These are phyloP conservation scores for Elsinoe fawcettii DNA, from an alignment of 2,329 filamentous ascomycete genomes.

Conservation along the genomic window DNA sequence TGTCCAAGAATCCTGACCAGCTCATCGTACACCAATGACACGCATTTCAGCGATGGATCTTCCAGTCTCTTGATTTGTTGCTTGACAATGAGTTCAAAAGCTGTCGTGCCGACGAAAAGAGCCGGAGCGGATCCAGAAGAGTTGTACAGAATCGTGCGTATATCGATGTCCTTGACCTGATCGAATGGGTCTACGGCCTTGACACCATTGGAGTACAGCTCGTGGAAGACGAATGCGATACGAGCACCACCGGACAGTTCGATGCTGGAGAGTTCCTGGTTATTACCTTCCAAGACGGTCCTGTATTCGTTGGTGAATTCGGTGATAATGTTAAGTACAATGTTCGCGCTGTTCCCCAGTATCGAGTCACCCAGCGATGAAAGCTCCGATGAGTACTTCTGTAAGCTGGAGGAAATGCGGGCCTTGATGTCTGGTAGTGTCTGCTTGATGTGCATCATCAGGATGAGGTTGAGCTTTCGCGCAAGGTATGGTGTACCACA, in stretches of 20 bases:
- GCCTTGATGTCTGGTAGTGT: slow-evolving; percentile 98
- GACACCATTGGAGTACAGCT: slow-evolving; percentile 93
- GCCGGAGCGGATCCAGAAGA: slow-evolving; percentile 97
- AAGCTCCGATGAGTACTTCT: slow-evolving; percentile 83
- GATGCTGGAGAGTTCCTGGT: slow-evolving; percentile 86
- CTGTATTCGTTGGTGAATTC: slow-evolving; percentile 98
- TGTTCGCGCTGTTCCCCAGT: slow-evolving; percentile 92
- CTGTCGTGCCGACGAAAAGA: slow-evolving; percentile 91
- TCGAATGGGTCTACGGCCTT: slow-evolving; percentile 98
- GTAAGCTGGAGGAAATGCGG: slow-evolving; percentile 83
- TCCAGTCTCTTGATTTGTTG: slow-evolving; percentile 95
- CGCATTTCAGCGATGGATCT: slow-evolving; percentile 94
- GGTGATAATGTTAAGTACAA: slow-evolving; percentile 96
- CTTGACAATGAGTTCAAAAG: slow-evolving; percentile 98
- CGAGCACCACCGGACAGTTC: slow-evolving; percentile 93
- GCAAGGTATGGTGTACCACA: slow-evolving; percentile 96
- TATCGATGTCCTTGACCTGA: slow-evolving; percentile 93
- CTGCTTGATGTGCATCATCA: slow-evolving; percentile 99
- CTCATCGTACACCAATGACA: slow-evolving; percentile 94
- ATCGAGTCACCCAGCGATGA: slow-evolving; percentile 81
- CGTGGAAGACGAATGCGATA: slow-evolving; percentile 99
- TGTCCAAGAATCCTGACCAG: slow-evolving; percentile 90
- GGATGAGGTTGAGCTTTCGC: slow-evolving; percentile 91
- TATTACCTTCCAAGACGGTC: slow-evolving; percentile 92
- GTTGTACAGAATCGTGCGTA: slow-evolving; percentile 95